These are phyloP conservation scores for Cryoendolithus antarcticus DNA, from an alignment of 2,329 filamentous ascomycete species.

Conservation along the genomic window DNA sequence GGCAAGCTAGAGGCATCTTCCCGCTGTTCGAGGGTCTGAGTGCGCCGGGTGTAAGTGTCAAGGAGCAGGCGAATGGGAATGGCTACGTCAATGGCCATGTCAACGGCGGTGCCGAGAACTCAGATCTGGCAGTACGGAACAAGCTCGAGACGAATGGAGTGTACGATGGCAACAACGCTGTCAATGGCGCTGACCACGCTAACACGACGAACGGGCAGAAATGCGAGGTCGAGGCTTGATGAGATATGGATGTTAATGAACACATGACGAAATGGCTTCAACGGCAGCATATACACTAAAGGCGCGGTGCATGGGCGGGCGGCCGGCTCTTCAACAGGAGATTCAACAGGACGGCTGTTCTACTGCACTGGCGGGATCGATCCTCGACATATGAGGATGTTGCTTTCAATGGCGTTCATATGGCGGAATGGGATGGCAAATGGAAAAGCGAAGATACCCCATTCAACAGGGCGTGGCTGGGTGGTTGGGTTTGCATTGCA, in stretches of 20 bases:
- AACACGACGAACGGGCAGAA: too few species aligned
- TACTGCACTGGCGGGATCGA: too few species aligned
- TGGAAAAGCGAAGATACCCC: slow-evolving; percentile 18
- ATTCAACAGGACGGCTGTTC: too few species aligned
- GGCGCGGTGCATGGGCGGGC: too few species aligned
- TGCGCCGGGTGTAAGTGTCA: slow-evolving; percentile 1
- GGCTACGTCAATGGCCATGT: slow-evolving; percentile 6
- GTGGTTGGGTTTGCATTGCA: too few species aligned
- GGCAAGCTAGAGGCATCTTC: slow-evolving; percentile 69
- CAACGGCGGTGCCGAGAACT: slow-evolving; percentile 1
- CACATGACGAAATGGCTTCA: too few species aligned
- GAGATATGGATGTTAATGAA: too few species aligned
- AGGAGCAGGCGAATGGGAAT: slow-evolving; percentile 8
- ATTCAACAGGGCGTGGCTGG: slow-evolving; percentile 17
- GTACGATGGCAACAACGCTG: slow-evolving; percentile 18
- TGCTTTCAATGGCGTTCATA: slow-evolving; percentile 8
- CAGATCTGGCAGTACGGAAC: neutral
- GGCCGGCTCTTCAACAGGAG: too few species aligned
- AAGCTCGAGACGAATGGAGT: slow-evolving; percentile 19
- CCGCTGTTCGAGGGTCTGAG: slow-evolving; percentile 66
- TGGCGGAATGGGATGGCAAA: neutral
- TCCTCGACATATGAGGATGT: neutral
- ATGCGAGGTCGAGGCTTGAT: too few species aligned
- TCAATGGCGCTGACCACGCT: slow-evolving; percentile 16
- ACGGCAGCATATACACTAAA: too few species aligned